Evolutionary conservation across 495 filamentous ascomycete species (phyloP).

Genomic region (Acidomyces sp.): DNA sequence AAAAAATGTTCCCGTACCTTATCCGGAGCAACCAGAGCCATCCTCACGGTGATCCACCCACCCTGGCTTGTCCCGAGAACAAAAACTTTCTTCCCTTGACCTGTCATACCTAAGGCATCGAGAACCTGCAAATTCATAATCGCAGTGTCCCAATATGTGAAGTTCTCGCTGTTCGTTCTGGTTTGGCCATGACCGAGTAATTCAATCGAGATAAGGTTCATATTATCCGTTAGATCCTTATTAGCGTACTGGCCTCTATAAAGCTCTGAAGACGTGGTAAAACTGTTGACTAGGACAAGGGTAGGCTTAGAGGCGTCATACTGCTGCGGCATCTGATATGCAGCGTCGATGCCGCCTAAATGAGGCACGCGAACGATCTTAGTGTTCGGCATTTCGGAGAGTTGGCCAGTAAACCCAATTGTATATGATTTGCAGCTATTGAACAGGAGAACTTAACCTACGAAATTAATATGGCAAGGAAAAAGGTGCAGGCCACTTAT

Average conservation of each 20-base stretch:
- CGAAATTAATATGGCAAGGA: too few species aligned
- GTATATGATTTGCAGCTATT: too few species aligned
- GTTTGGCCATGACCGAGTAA: constrained; percentile 41
- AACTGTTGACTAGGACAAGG: constrained; percentile 43
- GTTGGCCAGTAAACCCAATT: too few species aligned
- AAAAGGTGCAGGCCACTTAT: too few species aligned
- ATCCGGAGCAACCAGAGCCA: constrained; percentile 49
- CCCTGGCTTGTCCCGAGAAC: constrained; percentile 50
- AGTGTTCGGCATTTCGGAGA: constrained; percentile 11
- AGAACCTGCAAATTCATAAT: constrained; percentile 39
- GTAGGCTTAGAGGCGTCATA: constrained; percentile 46
- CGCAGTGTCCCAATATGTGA: constrained; percentile 42
- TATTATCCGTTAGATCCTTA: constrained; percentile 31
- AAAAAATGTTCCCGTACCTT: too few species aligned
- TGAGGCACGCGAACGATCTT: constrained; percentile 37
- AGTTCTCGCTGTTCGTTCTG: constrained; percentile 30
- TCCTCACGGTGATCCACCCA: constrained; percentile 45
- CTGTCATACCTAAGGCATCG: constrained; percentile 37
- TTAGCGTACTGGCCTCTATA: constrained; percentile 40
- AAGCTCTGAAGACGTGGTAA: constrained; percentile 41
- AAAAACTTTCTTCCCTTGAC: constrained; percentile 36
- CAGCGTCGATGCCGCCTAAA: constrained; percentile 41
- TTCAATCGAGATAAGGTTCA: constrained; percentile 41
- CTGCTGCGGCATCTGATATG: constrained; percentile 36
- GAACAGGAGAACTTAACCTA: too few species aligned